phyloP scores from a whole-genome alignment of 805 yeast genomes.

The Wickerhamomyces hampshirensis region DNA sequence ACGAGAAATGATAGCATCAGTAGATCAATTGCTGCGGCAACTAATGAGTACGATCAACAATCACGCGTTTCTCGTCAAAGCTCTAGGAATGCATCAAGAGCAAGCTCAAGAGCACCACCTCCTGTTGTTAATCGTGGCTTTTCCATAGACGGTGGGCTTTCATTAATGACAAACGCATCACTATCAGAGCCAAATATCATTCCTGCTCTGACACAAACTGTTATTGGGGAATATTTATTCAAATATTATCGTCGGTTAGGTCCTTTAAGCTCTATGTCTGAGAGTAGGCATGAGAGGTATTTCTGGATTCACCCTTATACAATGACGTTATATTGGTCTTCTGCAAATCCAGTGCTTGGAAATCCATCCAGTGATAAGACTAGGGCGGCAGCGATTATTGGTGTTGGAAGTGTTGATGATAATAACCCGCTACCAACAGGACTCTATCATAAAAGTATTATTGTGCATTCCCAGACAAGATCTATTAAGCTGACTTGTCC shows the following conservation, averaged over 20 bases:
- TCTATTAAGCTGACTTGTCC: constrained; percentile 80
- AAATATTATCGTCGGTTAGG: constrained; percentile 81
- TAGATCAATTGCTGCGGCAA: constrained; percentile 26
- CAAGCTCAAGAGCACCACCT: constrained; percentile 13
- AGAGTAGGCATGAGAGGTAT: constrained; percentile 81
- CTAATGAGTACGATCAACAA: constrained; percentile 22
- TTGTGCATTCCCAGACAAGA: constrained; percentile 61
- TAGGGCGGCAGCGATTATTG: constrained; percentile 72
- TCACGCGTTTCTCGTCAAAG: constrained; percentile 16
- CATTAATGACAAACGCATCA: constrained; percentile 53
- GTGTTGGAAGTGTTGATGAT: constrained; percentile 78
- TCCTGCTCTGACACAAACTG: constrained; percentile 86
- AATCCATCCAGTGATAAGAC: constrained; percentile 65
- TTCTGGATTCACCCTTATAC: constrained; percentile 98
- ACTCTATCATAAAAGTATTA: constrained; percentile 74
- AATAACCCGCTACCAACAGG: constrained; percentile 88
- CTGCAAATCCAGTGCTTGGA: constrained; percentile 67
- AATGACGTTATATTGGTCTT: constrained; percentile 85
- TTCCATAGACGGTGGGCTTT: constrained; percentile 32
- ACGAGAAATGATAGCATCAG: constrained; percentile 19
- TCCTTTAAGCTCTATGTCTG: constrained; percentile 65
- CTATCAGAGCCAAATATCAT: constrained; percentile 67
- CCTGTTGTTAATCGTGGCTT: constrained; percentile 17
- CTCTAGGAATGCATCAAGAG: constrained; percentile 14
- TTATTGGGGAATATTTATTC: constrained; percentile 85